Evolutionary conservation across 2,329 filamentous ascomycete genomes (phyloP).

Genomic region (Ceratocystis variospora): DNA sequence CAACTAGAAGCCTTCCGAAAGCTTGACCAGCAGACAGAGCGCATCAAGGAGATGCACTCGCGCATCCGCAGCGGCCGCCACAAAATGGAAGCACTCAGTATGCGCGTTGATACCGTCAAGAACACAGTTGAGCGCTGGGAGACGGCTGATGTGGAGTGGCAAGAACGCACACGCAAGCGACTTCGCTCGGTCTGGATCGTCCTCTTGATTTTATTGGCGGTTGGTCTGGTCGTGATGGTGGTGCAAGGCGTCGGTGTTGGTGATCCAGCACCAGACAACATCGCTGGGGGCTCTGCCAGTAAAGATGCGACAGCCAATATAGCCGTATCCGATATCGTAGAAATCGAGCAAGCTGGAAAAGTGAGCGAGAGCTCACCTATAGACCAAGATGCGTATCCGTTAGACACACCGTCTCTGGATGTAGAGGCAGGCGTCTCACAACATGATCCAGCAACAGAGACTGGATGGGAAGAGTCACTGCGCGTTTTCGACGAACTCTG

Average conservation of each 20-base stretch:
- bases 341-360: not conserved
- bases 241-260: slow-evolving; percentile 11
- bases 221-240: slow-evolving; percentile 33
- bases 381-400: not conserved
- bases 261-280: not conserved
- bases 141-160: slow-evolving; percentile 50
- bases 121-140: slow-evolving; percentile 54
- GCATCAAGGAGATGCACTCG: slow-evolving; percentile 46
- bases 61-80: slow-evolving; percentile 47
- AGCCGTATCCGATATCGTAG: not conserved
- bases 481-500: slow-evolving; percentile 36
- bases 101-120: slow-evolving; percentile 50
- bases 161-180: slow-evolving; percentile 50
- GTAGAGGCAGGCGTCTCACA: not conserved
- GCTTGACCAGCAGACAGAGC: slow-evolving; percentile 51
- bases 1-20: slow-evolving; percentile 48
- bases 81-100: slow-evolving; percentile 45
- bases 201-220: slow-evolving; percentile 35
- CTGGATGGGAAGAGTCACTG: slow-evolving; percentile 28
- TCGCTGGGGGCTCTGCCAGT: not conserved
- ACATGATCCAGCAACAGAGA: slow-evolving; percentile 5
- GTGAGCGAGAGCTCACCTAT: not conserved
- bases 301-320: not conserved
- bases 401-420: not conserved
- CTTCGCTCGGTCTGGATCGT: slow-evolving; percentile 51